Conservation (phyloP, 345 rosid genomes). For the Moricandia arvensis region DNA sequence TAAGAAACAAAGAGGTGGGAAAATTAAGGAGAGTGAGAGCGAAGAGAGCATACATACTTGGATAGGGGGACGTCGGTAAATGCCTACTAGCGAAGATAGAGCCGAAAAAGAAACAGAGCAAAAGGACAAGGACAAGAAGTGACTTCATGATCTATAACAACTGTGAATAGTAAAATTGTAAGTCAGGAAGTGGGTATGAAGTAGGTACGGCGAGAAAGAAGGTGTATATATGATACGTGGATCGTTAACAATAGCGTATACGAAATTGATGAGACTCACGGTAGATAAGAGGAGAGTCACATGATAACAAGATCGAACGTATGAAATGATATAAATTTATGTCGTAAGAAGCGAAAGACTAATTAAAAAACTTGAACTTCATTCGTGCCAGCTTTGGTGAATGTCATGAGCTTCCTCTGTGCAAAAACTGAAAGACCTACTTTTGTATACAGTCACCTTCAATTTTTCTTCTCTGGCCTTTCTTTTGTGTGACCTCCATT, state of each 20-base stretch:
- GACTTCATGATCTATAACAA: conserved; percentile 16
- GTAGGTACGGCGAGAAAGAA: conserved; percentile 25
- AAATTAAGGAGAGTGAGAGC: conserved; percentile 20
- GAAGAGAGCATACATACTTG: conserved; percentile 34
- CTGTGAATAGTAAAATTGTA: not conserved
- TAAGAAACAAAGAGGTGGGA: not conserved
- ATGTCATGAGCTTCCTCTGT: conserved; percentile 42
- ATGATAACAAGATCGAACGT: conserved; percentile 45
- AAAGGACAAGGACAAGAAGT: conserved; percentile 31
- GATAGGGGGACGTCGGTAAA: conserved; percentile 14
- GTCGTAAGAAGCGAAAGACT: conserved; percentile 26
- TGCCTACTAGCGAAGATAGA: conserved; percentile 34
- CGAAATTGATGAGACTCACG: conserved; percentile 85
- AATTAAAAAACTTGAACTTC: conserved; percentile 31
- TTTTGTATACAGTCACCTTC: conserved; percentile 33
- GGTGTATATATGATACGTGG: conserved; percentile 28
- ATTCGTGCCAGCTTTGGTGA: conserved; percentile 32
- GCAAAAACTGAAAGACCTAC: conserved; percentile 21
- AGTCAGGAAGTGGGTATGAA: not conserved
- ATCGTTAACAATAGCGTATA: conserved; percentile 31
- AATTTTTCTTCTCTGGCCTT: conserved; percentile 22
- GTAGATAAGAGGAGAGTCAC: conserved; percentile 55
- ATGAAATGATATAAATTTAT: conserved; percentile 29
- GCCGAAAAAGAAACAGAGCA: conserved; percentile 30
- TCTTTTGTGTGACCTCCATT: conserved; percentile 37